Conservation (phyloP, 2,329 filamentous ascomycete genomes). For the Ceratocystis ficicola region DNA sequence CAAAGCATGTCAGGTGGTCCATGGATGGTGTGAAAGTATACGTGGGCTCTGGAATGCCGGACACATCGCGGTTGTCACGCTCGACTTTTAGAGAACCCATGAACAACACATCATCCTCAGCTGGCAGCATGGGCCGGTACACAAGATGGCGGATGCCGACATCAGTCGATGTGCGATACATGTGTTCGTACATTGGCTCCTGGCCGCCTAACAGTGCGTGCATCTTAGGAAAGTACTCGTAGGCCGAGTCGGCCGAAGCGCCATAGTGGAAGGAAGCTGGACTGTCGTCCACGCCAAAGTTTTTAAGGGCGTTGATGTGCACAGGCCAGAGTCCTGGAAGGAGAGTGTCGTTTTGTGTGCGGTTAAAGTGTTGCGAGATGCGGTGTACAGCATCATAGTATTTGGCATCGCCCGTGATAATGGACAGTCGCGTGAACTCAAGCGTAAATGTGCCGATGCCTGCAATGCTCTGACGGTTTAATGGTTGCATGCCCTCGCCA, state of each 20-base stretch:
- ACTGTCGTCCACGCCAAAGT: constrained; percentile 34
- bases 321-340: constrained; percentile 54
- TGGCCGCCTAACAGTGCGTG: constrained; percentile 53
- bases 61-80: not conserved
- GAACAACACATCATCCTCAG: constrained; percentile 47
- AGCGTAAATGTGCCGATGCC: constrained; percentile 45
- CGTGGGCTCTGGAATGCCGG: not conserved
- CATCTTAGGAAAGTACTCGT: constrained; percentile 56
- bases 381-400: constrained; percentile 51
- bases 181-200: constrained; percentile 31
- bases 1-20: constrained; percentile 53
- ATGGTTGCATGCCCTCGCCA: constrained; percentile 28
- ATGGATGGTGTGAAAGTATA: constrained; percentile 30
- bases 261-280: constrained; percentile 39
- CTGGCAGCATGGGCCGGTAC: constrained; percentile 52
- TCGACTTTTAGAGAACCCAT: constrained; percentile 40
- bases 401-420: constrained; percentile 47
- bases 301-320: constrained; percentile 44
- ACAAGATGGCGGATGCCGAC: constrained; percentile 51
- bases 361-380: constrained; percentile 44
- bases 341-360: constrained; percentile 40
- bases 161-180: constrained; percentile 39
- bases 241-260: constrained; percentile 45
- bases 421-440: constrained; percentile 53
- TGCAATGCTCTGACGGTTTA: constrained; percentile 29